Base-by-base conservation (phyloP, 2,329 filamentous ascomycete species). In the Aspergillus puulaauensis region DNA sequence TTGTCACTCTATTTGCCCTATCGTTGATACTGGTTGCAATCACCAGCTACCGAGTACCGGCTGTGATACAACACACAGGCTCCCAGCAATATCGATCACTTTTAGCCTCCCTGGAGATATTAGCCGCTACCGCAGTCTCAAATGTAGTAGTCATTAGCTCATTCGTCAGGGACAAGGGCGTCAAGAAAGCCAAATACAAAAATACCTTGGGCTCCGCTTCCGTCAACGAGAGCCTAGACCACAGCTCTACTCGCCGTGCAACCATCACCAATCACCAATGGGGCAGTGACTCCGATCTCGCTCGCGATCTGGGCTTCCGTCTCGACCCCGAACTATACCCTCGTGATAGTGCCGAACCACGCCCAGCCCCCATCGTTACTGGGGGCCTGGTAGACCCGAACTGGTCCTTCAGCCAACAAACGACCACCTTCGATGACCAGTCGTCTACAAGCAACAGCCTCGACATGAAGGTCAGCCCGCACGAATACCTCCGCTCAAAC, bases 271-370 rank as follows among this genome's bases (percentile, higher is more conserved):
- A 87, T 59, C 83, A 85, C 50, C 85, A 90, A 56, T 93, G 90
- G 87, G 92, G 91, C 44, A 96, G 91, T 65, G 93, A 98, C 66
- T 92, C 96, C 69, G 91, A 98, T 70, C 83, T 98, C 1, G 91
- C 96, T 4, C 82, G 89, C 51, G 90, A 88, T 59, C 68, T 96
- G 3, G 93, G 93, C 7, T 85, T 93, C 40, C 84, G 89, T 12
- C 82, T 86, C 33, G 79, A 81, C 14, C 76, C 82, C 5, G 79
- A 82, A 15, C 70, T 86, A 50, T 70, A 77, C 43, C 77, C 77
- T 9, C 63, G 67, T 15, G 68, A 70, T 37, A 59, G 60, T 19
- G 61, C 59, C 8, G 59, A 67, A n/a, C 68, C 75, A 11, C 71
- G 76, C 61, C 69, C 73, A 40, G 73, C 74, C 51, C 70, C 79